A percentile compares a stretch with the other conserved stretches of the same genome.
Conservation (phyloP, 1,139 yeast species). For the Blastobotrys indianensis region DNA sequence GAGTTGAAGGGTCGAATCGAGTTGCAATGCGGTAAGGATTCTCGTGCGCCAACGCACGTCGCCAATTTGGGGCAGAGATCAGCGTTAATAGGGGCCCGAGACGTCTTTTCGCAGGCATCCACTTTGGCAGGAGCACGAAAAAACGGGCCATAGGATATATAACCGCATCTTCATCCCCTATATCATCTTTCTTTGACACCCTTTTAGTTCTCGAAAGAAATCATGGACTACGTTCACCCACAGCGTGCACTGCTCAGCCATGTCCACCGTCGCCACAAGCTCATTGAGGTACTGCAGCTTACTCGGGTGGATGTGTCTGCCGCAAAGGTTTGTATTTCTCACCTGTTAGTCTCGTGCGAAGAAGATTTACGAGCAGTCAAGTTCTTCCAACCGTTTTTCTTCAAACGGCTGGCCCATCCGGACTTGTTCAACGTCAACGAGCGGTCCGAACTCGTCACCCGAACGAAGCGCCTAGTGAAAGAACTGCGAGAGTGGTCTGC, state of each 20-base stretch:
- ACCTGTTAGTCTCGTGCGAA: constrained; percentile 4
- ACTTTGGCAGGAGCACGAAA: no score
- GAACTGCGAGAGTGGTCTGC: not conserved
- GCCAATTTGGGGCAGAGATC: no score
- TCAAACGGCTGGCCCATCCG: not conserved
- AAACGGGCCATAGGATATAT: no score
- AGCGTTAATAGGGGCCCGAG: no score
- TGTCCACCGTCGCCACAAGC: constrained; percentile 5
- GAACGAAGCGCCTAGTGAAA: not conserved
- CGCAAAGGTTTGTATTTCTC: not conserved
- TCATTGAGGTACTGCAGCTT: constrained; percentile 3
- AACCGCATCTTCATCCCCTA: no score
- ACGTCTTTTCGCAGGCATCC: no score
- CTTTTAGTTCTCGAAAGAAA: no score
- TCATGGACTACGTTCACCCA: not conserved
- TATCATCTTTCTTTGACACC: no score
- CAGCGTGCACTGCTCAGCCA: constrained; percentile 2
- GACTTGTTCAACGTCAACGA: constrained; percentile 1
- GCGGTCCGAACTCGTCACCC: not conserved
- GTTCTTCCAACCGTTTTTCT: constrained; percentile 3
- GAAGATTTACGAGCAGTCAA: constrained; percentile 5
- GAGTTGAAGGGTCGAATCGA: no score
- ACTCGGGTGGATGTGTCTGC: not conserved
- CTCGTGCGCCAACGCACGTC: no score
- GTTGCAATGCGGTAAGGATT: no score